Conservation (phyloP, 441 rosid genomes). For the Melastoma candidum region DNA sequence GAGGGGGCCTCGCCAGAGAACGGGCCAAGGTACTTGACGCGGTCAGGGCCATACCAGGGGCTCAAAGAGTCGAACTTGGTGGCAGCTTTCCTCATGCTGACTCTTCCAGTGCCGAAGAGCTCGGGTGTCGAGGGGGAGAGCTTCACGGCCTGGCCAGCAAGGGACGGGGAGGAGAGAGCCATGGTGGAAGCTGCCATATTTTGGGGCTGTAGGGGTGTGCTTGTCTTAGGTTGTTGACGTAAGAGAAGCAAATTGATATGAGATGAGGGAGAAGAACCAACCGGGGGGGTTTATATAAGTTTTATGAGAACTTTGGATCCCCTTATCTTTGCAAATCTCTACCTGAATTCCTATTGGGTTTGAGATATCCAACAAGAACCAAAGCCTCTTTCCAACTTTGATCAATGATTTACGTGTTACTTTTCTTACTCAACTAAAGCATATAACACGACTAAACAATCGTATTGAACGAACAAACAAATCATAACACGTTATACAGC, state of each 20-base stretch:
- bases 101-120: slow-evolving; percentile 2
- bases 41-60: slow-evolving; percentile 1
- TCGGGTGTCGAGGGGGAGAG: slow-evolving; percentile 8
- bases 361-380: too few relatives aligned
- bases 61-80: background rate
- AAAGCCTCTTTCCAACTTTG: background rate
- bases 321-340: slow-evolving; percentile 7
- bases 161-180: slow-evolving; percentile 8
- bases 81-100: slow-evolving; percentile 3
- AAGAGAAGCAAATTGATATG: background rate
- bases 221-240: background rate
- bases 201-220: background rate
- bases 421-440: background rate
- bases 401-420: too few relatives aligned
- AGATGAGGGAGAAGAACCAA: background rate
- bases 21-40: slow-evolving; percentile 4
- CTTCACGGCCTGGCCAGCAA: slow-evolving; percentile 8
- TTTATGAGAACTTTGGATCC: background rate
- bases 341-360: slow-evolving; percentile 10
- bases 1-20: slow-evolving; percentile 6
- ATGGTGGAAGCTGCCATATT: slow-evolving; percentile 9
- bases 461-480: too few relatives aligned
- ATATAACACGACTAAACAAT: too few relatives aligned
- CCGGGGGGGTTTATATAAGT: background rate
- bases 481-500: too few relatives aligned